Percentiles rank a stretch among this genome's conserved stretches.
These are phyloP conservation scores for Lactifluus echinatus DNA, from an alignment of 768 basidiomycete species.

Conservation along the genomic window DNA sequence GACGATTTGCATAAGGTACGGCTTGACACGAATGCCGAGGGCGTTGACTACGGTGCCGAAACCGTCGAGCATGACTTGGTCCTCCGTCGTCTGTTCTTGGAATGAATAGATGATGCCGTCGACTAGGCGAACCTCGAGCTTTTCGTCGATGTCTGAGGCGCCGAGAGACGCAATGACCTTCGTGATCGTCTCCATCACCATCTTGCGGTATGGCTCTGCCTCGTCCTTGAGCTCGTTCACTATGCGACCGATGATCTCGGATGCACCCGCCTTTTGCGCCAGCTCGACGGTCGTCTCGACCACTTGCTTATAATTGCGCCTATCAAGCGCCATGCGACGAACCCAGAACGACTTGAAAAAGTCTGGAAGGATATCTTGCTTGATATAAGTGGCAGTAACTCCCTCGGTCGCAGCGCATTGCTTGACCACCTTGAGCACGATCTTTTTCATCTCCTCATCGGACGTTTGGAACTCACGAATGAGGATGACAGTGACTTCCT, in stretches of 20 bases:
- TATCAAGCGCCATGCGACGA: constrained; percentile 92
- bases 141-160: constrained; percentile 96
- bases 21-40: constrained; percentile 91
- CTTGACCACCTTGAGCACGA: constrained; percentile 97
- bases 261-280: constrained; percentile 92
- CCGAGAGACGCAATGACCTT: constrained; percentile 90
- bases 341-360: constrained; percentile 99
- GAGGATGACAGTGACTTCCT: constrained; percentile 93
- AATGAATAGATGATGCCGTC: constrained; percentile 99
- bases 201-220: constrained; percentile 90
- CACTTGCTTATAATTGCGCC: constrained; percentile 92
- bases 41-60: constrained; percentile 98
- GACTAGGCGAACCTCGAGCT: constrained; percentile 86
- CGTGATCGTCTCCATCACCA: constrained; percentile 99
- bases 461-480: constrained; percentile 99
- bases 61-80: constrained; percentile 98
- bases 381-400: constrained; percentile 92
- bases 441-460: constrained; percentile 99
- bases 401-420: constrained; percentile 98
- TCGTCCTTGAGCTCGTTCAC: constrained; percentile 89
- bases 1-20: constrained; percentile 97
- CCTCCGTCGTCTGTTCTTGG: constrained; percentile 99
- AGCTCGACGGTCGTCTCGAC: constrained; percentile 99
- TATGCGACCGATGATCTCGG: constrained; percentile 86
- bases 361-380: constrained; percentile 95